Evolutionary conservation across 1,139 yeast species (phyloP).

Genomic region (Arxiozyma slooffiae): DNA sequence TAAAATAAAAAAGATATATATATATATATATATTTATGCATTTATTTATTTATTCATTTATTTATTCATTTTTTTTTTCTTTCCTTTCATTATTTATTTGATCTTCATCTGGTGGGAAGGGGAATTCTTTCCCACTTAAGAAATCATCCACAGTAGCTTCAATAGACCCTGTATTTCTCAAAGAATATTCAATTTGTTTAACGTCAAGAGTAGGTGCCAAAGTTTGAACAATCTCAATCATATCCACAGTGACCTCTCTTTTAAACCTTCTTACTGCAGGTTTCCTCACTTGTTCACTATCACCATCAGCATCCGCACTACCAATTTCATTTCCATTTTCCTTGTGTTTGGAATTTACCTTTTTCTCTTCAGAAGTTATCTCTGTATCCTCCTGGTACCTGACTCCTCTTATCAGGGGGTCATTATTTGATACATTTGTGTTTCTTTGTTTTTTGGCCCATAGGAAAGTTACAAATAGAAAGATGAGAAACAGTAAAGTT

Average conservation of each 20-base stretch:
- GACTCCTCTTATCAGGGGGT: not conserved
- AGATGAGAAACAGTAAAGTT: conserved; percentile 16
- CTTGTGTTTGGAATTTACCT: not conserved
- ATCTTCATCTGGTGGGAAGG: conserved; percentile 43
- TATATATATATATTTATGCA: too few relatives aligned
- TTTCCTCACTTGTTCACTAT: conserved; percentile 1
- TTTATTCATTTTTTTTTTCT: not conserved
- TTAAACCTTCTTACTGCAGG: conserved; percentile 26
- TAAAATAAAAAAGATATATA: too few relatives aligned
- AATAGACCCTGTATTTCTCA: conserved; percentile 65
- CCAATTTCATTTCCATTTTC: not conserved
- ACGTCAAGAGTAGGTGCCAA: conserved; percentile 65
- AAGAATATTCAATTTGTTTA: conserved; percentile 59
- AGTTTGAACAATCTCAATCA: conserved; percentile 80
- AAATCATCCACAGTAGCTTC: conserved; percentile 68
- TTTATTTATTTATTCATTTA: not conserved
- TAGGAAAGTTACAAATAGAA: conserved; percentile 16
- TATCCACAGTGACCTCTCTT: conserved; percentile 60
- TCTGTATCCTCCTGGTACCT: not conserved
- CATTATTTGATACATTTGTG: not conserved
- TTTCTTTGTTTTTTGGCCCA: conserved; percentile 3
- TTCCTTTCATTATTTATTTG: not conserved
- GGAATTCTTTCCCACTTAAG: conserved; percentile 54
- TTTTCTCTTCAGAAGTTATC: not conserved
- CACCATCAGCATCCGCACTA: not conserved